Evolutionary conservation across 2,329 filamentous ascomycete genomes (phyloP).

Genomic region (Aspergillus sp.): DNA sequence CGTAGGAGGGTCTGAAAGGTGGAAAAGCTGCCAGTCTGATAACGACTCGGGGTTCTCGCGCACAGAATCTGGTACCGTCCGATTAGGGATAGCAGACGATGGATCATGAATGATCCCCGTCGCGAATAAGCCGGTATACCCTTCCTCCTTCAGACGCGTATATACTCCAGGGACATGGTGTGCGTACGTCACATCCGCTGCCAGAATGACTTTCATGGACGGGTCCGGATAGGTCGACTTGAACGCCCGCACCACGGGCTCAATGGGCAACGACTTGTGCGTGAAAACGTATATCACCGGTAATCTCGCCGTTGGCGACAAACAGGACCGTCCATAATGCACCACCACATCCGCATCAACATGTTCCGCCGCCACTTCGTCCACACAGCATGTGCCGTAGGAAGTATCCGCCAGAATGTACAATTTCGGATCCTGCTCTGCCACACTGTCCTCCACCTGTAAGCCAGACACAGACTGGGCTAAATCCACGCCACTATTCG

Average conservation of each 20-base stretch:
- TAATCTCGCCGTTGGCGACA: constrained; percentile 79
- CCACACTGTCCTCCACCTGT: constrained; percentile 12
- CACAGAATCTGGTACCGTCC: constrained; percentile 53
- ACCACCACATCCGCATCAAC: constrained; percentile 83
- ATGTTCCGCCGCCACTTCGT: constrained; percentile 93
- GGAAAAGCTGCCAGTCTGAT: constrained; percentile 66
- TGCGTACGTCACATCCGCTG: constrained; percentile 84
- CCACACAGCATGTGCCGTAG: constrained; percentile 93
- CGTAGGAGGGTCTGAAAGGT: constrained; percentile 71
- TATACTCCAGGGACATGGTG: constrained; percentile 59
- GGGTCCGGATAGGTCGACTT: constrained; percentile 58
- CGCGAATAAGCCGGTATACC: constrained; percentile 62
- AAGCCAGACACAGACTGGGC: constrained; percentile 21
- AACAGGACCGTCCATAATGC: constrained; percentile 85
- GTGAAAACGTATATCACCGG: constrained; percentile 92
- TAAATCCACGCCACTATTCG: constrained; percentile 7
- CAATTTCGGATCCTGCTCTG: constrained; percentile 40
- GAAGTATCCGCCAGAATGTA: constrained; percentile 92
- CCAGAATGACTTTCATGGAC: constrained; percentile 60
- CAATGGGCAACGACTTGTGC: constrained; percentile 57
- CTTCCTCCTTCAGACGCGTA: constrained; percentile 46
- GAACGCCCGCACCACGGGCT: constrained; percentile 54
- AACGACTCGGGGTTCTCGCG: constrained; percentile 43
- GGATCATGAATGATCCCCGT: constrained; percentile 72
- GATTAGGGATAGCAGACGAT: constrained; percentile 72